phyloP scores from a whole-genome alignment of 2,329 filamentous ascomycete species.

The Monosporascus sp. region DNA sequence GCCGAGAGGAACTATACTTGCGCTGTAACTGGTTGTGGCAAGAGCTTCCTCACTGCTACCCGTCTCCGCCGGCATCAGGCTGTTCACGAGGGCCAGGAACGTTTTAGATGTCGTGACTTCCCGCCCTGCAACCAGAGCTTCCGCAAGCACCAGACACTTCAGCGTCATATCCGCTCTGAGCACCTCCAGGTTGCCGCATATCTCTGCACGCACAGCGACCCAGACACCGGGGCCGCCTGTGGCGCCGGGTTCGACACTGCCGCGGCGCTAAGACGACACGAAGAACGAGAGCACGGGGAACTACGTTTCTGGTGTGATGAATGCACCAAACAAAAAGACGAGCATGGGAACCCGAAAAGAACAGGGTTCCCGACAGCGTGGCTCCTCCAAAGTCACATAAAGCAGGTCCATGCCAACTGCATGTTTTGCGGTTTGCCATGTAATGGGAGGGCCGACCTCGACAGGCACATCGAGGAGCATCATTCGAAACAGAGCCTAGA shows the following conservation, averaged over 20 bases:
- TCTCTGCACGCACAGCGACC: conserved; percentile 52
- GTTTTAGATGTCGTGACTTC: conserved; percentile 67
- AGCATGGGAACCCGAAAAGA: conserved; percentile 34
- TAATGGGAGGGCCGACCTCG: conserved; percentile 60
- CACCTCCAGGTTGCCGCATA: conserved; percentile 71
- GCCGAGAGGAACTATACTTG: conserved; percentile 67
- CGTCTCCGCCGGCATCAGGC: conserved; percentile 70
- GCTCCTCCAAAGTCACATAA: conserved; percentile 69
- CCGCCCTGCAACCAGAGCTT: conserved; percentile 72
- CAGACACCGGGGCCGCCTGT: conserved; percentile 40
- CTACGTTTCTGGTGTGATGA: conserved; percentile 72
- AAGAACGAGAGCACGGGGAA: conserved; percentile 63
- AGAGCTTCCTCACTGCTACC: conserved; percentile 76
- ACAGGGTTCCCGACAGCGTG: conserved; percentile 67
- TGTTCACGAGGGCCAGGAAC: conserved; percentile 73
- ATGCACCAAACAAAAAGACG: conserved; percentile 46
- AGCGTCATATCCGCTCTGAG: conserved; percentile 72
- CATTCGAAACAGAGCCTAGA: conserved; percentile 61
- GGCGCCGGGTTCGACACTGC: conserved; percentile 67
- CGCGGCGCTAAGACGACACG: conserved; percentile 65
- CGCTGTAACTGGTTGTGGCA: conserved; percentile 66
- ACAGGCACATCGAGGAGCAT: conserved; percentile 71
- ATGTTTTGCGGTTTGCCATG: conserved; percentile 67
- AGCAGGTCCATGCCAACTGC: conserved; percentile 69
- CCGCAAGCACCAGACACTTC: conserved; percentile 79